Evolutionary conservation across 805 yeast species (phyloP).

Genomic region (Pichia pseudocactophila): DNA sequence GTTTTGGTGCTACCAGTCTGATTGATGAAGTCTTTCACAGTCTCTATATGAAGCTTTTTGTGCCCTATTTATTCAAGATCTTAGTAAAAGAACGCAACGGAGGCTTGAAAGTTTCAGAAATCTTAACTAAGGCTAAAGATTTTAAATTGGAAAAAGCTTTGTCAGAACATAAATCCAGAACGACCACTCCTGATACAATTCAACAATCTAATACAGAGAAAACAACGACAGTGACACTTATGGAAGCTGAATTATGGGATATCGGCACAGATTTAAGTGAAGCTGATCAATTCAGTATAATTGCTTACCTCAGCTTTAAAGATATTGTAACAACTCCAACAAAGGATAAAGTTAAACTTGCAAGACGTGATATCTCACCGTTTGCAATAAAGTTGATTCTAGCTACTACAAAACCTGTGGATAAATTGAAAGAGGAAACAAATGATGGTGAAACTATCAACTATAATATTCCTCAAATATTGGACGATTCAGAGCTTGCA

Average conservation of each 20-base stretch:
- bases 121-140: neutral
- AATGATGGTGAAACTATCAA: slow-evolving; percentile 18
- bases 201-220: neutral
- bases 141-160: neutral
- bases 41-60: slow-evolving; percentile 44
- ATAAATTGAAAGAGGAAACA: slow-evolving; percentile 16
- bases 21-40: slow-evolving; percentile 68
- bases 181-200: neutral
- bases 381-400: slow-evolving; percentile 22
- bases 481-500: slow-evolving; percentile 11
- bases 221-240: neutral
- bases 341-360: slow-evolving; percentile 34
- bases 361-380: slow-evolving; percentile 40
- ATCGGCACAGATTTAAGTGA: neutral
- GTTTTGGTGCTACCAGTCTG: slow-evolving; percentile 68
- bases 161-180: too few relatives aligned
- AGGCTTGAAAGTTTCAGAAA: neutral
- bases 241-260: neutral
- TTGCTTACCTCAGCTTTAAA: slow-evolving; percentile 9
- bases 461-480: slow-evolving; percentile 11
- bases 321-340: slow-evolving; percentile 15
- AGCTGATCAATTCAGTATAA: slow-evolving; percentile 1
- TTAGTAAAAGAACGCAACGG: neutral
- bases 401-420: slow-evolving; percentile 16
- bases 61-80: slow-evolving; percentile 15